Percentiles rank a stretch among this genome's conserved stretches.
Conservation (phyloP, 331 rosid genomes). For the Rhamnella rubrinervis region DNA sequence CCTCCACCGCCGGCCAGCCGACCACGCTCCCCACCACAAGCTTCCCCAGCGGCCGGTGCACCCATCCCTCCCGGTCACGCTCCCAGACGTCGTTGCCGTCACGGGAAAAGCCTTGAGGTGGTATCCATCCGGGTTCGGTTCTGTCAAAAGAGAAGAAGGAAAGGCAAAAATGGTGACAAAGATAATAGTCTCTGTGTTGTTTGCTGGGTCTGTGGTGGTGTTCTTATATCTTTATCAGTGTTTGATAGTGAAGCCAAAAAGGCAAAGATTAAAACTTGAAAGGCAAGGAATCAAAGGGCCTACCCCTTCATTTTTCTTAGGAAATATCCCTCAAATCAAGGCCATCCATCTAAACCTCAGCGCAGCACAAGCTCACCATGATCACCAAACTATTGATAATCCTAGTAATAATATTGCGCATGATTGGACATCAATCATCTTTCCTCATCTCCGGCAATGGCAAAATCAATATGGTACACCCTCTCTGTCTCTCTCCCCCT, state of each 20-base stretch:
- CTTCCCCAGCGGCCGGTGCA: too few species aligned
- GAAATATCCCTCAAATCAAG: constrained; percentile 59
- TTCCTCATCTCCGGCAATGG: constrained; percentile 56
- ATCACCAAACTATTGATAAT: too few species aligned
- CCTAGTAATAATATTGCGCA: constrained; percentile 21
- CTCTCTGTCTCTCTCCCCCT: not conserved
- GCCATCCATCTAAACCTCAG: constrained; percentile 20
- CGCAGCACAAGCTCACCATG: constrained; percentile 4
- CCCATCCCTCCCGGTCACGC: too few species aligned
- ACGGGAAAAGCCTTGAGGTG: too few species aligned
- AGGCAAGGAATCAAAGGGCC: constrained; percentile 73
- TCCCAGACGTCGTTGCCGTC: too few species aligned
- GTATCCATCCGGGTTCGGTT: too few species aligned
- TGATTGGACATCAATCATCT: constrained; percentile 40
- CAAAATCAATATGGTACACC: constrained; percentile 49
- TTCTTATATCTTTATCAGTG: constrained; percentile 23
- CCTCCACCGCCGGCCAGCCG: too few species aligned
- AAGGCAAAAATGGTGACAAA: constrained; percentile 9
- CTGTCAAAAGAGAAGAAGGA: not conserved
- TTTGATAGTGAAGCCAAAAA: constrained; percentile 35
- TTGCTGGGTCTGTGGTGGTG: constrained; percentile 30
- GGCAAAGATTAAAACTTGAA: constrained; percentile 51
- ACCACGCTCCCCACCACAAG: too few species aligned
- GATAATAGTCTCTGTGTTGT: constrained; percentile 14
- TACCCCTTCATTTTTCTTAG: constrained; percentile 45